A percentile compares a stretch with the other conserved stretches of the same genome.
These are phyloP conservation scores for Globisporangium orthogonon DNA, from an alignment of 352 stramenopile genomes.

Conservation along the genomic window DNA sequence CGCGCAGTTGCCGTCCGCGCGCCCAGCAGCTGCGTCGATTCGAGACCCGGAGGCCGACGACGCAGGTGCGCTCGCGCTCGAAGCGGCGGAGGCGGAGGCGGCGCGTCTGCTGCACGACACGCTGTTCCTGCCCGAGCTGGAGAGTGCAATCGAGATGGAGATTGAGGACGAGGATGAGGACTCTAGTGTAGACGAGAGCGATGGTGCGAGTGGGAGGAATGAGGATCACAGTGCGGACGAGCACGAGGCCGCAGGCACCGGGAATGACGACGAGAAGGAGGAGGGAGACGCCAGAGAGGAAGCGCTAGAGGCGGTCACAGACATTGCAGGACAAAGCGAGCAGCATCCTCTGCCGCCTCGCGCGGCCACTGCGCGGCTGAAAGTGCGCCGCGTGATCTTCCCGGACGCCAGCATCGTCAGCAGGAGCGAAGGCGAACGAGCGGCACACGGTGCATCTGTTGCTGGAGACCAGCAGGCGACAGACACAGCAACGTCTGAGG, in stretches of 20 bases:
- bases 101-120: conserved; percentile 9
- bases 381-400: neutral
- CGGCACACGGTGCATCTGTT: neutral
- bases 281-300: neutral
- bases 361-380: neutral
- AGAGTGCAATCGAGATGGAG: neutral
- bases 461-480: no score
- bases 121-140: neutral
- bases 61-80: conserved; percentile 5
- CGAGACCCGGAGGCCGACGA: neutral
- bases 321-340: neutral
- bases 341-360: neutral
- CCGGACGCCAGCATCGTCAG: neutral
- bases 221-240: neutral
- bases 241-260: neutral
- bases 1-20: conserved; percentile 1
- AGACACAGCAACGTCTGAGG: no score
- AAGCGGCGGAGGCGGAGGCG: conserved; percentile 8
- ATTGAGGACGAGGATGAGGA: neutral
- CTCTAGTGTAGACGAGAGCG: neutral
- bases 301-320: neutral
- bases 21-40: neutral
- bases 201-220: neutral
- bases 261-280: neutral
- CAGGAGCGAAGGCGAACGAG: neutral